Evolutionary conservation across 179 eudicot species (phyloP), one percentile per base, ranked within the genome.

Genomic region (Spergularia azorica): DNA sequence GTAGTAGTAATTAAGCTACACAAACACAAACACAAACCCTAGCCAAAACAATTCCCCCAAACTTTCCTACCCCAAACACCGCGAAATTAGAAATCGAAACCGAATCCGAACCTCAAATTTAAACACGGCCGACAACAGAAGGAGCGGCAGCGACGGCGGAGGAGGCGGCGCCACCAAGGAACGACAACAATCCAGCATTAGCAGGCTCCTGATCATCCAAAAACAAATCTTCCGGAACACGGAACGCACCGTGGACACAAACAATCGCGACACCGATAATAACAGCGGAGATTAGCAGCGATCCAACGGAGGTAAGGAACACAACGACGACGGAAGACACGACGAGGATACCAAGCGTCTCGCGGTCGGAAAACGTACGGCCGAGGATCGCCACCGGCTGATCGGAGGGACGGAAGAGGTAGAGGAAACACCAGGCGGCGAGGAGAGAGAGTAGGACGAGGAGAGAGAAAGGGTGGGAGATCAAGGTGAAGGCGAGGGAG

Each of bases 191-290:
- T 0, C 97, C 93, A 6, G 83, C 20, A 58, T 74, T 79, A 4
- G 65, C 82, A 10, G 82, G 81, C 68, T 92, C 95, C 65, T 89
- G 95, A 13, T 92, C 97, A 76, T 92, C 97, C 74, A 92, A 75
- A 56, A 92, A 92, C 73, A 92, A 74, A 84, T 92, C 97, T 78
- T 92, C 97, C 0, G 97, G 95, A 76, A 84, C 86, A 76, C 89
- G 82, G 76, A 92, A 92, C 3, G 94, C 93, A 9, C 94, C 96
- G 67, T 91, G 96, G 48, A 84, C 88, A 32, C 86, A 82, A 9
- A 91, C 88, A 20, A 88, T 80, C 0, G 80, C 86, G 0, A 83
- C 63, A 2, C 97, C 97, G 11, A 90, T 63, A 11, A 88, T 48
- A 6, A 85, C 70, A 0, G 91, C 90, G 0, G 97, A 88, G 59